Percentiles rank a stretch among this genome's conserved stretches.
Conservation (phyloP, 306 rosid species). For the Aeschynomene evenia region DNA sequence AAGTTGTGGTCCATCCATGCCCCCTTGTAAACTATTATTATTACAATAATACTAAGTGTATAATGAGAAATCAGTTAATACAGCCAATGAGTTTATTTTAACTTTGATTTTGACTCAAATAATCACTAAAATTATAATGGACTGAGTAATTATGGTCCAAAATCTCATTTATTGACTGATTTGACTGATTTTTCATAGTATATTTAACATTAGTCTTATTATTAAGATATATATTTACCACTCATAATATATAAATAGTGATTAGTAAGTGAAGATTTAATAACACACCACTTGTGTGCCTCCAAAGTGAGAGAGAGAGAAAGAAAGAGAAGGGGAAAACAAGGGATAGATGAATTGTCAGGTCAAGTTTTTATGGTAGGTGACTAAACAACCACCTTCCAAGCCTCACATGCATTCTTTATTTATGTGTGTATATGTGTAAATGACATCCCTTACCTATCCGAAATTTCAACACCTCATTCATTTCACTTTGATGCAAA, state of each 20-base stretch:
- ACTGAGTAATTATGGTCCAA: too few species aligned
- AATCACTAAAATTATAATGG: too few species aligned
- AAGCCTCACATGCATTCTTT: constrained; percentile 38
- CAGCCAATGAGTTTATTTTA: too few species aligned
- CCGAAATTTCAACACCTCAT: constrained; percentile 16
- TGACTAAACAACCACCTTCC: constrained; percentile 70
- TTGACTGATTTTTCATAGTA: too few species aligned
- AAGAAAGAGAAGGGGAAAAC: constrained; percentile 13
- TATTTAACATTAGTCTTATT: too few species aligned
- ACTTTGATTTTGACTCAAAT: too few species aligned
- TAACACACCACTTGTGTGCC: constrained; percentile 25
- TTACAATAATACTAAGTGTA: too few species aligned
- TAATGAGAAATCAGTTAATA: too few species aligned
- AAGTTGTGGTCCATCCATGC: constrained; percentile 11
- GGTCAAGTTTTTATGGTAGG: constrained; percentile 63
- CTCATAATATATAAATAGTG: neutral
- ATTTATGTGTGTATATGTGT: constrained; percentile 19
- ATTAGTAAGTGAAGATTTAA: constrained; percentile 8
- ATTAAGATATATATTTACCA: neutral
- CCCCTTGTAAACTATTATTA: neutral
- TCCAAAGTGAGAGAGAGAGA: too few species aligned
- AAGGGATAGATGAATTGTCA: constrained; percentile 38
- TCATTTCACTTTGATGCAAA: constrained; percentile 45
- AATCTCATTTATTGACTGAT: too few species aligned
- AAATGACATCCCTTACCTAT: constrained; percentile 27